These are phyloP conservation scores for Silene latifolia DNA, from an alignment of 148 eudicot species.

Conservation along the genomic window DNA sequence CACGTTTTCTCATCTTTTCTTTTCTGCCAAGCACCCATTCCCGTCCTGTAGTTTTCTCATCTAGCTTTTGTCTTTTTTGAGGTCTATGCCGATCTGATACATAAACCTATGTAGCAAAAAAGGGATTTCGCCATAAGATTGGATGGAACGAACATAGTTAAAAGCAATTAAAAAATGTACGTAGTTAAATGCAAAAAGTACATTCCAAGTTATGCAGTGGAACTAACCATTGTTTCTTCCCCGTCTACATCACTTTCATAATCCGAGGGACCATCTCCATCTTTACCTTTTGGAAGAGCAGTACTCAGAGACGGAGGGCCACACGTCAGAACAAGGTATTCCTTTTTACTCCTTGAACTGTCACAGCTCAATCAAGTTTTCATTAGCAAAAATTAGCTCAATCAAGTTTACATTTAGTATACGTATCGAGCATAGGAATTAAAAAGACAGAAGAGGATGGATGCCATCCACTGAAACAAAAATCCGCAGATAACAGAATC, in stretches of 20 bases:
- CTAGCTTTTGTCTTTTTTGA: conserved; percentile 55
- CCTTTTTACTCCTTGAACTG: conserved; percentile 77
- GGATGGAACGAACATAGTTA: neutral
- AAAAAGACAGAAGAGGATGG: too few species aligned
- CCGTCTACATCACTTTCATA: conserved; percentile 63
- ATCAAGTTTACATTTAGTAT: too few species aligned
- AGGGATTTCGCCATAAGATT: neutral
- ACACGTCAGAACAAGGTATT: conserved; percentile 91
- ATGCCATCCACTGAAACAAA: too few species aligned
- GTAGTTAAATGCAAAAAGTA: too few species aligned
- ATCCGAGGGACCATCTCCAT: conserved; percentile 54
- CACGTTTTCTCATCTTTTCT: conserved; percentile 62
- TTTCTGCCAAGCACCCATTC: conserved; percentile 68
- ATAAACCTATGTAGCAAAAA: conserved; percentile 36
- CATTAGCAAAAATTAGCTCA: too few species aligned
- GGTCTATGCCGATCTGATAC: conserved; percentile 76
- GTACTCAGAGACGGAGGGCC: conserved; percentile 73
- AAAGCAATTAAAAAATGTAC: too few species aligned
- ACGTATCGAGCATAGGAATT: too few species aligned
- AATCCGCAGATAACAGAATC: too few species aligned
- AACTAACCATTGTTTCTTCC: conserved; percentile 51
- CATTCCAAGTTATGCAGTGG: neutral
- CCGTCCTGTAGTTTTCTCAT: conserved; percentile 48
- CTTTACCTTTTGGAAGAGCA: conserved; percentile 56
- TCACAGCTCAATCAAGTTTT: neutral